A percentile compares a stretch with the other conserved stretches of the same genome.
Evolutionary conservation across 2,329 filamentous ascomycete species (phyloP).

Genomic region (Lizonia empirigonia): DNA sequence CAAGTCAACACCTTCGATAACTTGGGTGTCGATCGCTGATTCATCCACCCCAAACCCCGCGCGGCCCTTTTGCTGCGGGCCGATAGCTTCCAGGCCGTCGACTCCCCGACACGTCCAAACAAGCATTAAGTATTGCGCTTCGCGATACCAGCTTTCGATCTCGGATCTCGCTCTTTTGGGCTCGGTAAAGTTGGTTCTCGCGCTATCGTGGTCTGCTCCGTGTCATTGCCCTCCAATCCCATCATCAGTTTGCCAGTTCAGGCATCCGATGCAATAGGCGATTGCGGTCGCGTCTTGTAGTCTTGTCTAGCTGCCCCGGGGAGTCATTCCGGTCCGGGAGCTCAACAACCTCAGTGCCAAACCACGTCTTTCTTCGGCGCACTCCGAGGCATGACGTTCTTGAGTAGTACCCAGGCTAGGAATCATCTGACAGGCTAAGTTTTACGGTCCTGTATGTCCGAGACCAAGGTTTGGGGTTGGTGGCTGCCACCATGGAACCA

Average conservation of each 20-base stretch:
- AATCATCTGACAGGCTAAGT: neutral
- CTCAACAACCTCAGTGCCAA: neutral
- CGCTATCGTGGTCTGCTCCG: neutral
- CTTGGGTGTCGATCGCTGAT: constrained; percentile 20
- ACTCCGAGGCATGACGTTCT: neutral
- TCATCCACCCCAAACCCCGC: constrained; percentile 26
- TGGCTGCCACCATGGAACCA: neutral
- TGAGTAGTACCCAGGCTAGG: neutral
- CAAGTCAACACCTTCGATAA: neutral
- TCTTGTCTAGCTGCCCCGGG: neutral
- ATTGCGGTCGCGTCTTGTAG: neutral
- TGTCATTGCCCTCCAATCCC: neutral
- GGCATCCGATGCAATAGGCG: neutral
- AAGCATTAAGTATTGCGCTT: constrained; percentile 4
- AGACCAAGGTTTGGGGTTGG: neutral
- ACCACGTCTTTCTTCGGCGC: neutral
- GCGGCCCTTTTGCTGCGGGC: constrained; percentile 17
- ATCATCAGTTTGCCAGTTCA: neutral
- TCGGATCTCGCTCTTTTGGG: neutral
- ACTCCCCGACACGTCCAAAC: constrained; percentile 11
- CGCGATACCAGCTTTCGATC: constrained; percentile 1
- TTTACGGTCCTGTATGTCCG: neutral
- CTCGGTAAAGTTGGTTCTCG: neutral
- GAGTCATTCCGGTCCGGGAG: neutral
- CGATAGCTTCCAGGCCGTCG: constrained; percentile 20